A percentile compares a stretch with the other conserved stretches of the same genome.
phyloP scores from a whole-genome alignment of 805 yeast species.

The Hanseniaspora osmophila region DNA sequence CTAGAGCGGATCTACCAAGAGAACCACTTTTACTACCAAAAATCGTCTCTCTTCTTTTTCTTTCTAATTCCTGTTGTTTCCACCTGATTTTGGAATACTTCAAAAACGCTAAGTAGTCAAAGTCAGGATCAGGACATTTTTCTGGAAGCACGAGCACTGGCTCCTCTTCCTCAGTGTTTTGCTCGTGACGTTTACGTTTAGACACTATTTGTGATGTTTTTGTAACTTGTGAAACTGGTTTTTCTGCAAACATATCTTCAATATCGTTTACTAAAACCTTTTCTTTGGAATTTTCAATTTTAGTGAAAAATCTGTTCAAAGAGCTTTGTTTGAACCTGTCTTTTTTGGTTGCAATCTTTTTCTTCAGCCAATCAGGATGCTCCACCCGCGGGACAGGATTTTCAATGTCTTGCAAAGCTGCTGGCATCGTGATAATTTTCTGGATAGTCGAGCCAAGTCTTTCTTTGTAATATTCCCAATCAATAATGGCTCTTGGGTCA shows the following conservation, averaged over 20 bases:
- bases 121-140: slow-evolving; percentile 44
- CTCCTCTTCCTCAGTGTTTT: slow-evolving; percentile 29
- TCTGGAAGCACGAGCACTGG: slow-evolving; percentile 29
- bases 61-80: slow-evolving; percentile 60
- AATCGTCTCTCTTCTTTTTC: slow-evolving; percentile 55
- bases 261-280: slow-evolving; percentile 43
- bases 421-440: slow-evolving; percentile 92
- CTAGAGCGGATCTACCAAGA: slow-evolving; percentile 45
- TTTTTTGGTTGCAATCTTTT: slow-evolving; percentile 41
- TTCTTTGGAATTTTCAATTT: slow-evolving; percentile 28
- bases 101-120: slow-evolving; percentile 56
- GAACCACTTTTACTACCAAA: slow-evolving; percentile 55
- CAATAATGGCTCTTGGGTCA: slow-evolving; percentile 80
- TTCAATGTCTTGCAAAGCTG: slow-evolving; percentile 73
- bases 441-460: slow-evolving; percentile 86
- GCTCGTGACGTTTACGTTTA: slow-evolving; percentile 21
- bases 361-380: slow-evolving; percentile 87
- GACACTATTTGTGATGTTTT: slow-evolving; percentile 25
- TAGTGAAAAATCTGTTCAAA: slow-evolving; percentile 41
- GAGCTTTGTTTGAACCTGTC: slow-evolving; percentile 64
- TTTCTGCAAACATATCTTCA: slow-evolving; percentile 49
- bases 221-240: slow-evolving; percentile 9
- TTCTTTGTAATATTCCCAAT: slow-evolving; percentile 87
- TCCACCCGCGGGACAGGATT: slow-evolving; percentile 92
- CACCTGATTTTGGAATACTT: slow-evolving; percentile 76